Conservation (phyloP, 371 early-diverging fungal species). For the Apophysomyces elegans region DNA sequence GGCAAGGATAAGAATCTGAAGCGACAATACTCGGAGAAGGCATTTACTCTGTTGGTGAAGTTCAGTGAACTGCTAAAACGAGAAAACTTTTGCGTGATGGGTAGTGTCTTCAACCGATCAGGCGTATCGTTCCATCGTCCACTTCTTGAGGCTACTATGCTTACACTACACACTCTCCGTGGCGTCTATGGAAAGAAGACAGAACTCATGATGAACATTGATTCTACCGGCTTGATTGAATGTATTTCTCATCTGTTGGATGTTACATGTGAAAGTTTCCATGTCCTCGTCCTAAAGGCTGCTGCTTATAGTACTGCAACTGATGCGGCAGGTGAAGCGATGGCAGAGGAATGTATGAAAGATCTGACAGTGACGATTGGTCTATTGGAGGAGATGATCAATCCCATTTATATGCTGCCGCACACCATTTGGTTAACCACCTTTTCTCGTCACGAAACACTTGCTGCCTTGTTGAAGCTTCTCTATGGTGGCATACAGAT, state of each 20-base stretch:
- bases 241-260: conserved; percentile 20
- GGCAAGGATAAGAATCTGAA: conserved; percentile 22
- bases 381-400: conserved; percentile 38
- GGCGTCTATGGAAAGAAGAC: conserved; percentile 14
- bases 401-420: conserved; percentile 28
- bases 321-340: conserved; percentile 17
- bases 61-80: conserved; percentile 32
- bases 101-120: conserved; percentile 29
- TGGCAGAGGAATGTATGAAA: conserved; percentile 34
- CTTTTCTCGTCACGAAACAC: conserved; percentile 28
- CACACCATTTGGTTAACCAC: conserved; percentile 28
- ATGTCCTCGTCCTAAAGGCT: conserved; percentile 32
- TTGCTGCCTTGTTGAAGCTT: conserved; percentile 31
- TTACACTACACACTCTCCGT: conserved; percentile 39
- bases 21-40: conserved; percentile 27
- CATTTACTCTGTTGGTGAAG: conserved; percentile 27
- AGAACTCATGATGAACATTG: conserved; percentile 9
- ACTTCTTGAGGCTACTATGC: conserved; percentile 38
- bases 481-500: conserved; percentile 37
- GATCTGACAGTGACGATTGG: conserved; percentile 41
- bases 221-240: conserved; percentile 8
- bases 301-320: conserved; percentile 28
- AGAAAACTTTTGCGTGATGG: conserved; percentile 38
- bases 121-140: conserved; percentile 44
- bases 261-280: conserved; percentile 41